Percentiles rank a stretch among this genome's conserved stretches.
phyloP scores from a whole-genome alignment of 2,329 filamentous ascomycete genomes.

The Talaromyces funiculosus region DNA sequence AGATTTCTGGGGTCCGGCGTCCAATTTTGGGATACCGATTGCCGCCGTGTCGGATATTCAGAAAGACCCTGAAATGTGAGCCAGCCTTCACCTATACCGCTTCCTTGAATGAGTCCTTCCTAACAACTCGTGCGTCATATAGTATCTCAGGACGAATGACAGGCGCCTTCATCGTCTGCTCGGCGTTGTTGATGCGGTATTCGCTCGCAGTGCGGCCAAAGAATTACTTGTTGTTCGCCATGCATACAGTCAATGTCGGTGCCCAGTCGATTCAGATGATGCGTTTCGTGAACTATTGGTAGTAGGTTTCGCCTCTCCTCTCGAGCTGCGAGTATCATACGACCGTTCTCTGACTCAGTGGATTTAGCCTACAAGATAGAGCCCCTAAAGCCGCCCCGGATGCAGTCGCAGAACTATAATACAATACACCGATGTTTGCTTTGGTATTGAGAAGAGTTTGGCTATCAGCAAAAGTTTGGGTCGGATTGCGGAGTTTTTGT shows the following conservation, averaged over 20 bases:
- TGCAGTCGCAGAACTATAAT: not conserved
- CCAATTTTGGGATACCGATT: slow-evolving; percentile 14
- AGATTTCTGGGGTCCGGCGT: slow-evolving; percentile 15
- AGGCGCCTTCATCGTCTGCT: slow-evolving; percentile 9
- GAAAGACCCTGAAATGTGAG: slow-evolving; percentile 15
- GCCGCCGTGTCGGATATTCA: slow-evolving; percentile 12
- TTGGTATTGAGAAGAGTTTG: not conserved
- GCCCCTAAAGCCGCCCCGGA: not conserved
- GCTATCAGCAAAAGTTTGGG: not conserved
- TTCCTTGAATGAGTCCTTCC: no score
- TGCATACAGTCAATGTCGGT: slow-evolving; percentile 14
- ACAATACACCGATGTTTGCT: not conserved
- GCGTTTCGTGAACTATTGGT: slow-evolving; percentile 13
- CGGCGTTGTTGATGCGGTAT: slow-evolving; percentile 13
- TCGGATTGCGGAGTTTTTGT: not conserved
- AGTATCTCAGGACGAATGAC: slow-evolving; percentile 15
- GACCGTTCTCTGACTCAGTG: not conserved
- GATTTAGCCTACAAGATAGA: not conserved
- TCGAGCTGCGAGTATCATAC: not conserved
- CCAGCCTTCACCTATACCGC: not conserved
- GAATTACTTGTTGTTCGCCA: slow-evolving; percentile 12
- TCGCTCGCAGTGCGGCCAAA: slow-evolving; percentile 14
- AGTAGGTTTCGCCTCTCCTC: slow-evolving; percentile 1
- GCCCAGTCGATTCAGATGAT: slow-evolving; percentile 12
- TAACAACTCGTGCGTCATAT: not conserved